phyloP scores from a whole-genome alignment of 2,329 filamentous ascomycete species.

The Escovopsis sp. region DNA sequence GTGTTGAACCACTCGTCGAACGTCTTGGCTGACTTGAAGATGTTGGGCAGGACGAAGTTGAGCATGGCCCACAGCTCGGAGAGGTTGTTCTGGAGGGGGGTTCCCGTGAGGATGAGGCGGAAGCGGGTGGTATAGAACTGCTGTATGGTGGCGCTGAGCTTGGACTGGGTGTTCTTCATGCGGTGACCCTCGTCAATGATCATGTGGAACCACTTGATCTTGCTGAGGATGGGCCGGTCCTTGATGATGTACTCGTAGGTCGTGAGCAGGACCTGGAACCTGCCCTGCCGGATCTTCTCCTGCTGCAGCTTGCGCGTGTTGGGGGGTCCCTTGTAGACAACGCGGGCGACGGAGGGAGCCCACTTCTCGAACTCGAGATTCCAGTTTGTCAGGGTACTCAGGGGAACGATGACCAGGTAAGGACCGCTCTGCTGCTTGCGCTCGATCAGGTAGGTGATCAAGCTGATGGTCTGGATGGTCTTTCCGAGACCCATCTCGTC shows the following conservation, averaged over 20 bases:
- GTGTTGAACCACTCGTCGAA: conserved; percentile 99
- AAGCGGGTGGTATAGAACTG: conserved; percentile 92
- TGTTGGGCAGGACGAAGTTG: conserved; percentile 94
- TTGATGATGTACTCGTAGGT: conserved; percentile 99
- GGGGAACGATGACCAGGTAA: conserved; percentile 89
- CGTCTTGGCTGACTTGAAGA: conserved; percentile 97
- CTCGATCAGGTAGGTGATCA: conserved; percentile 95
- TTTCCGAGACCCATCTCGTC: conserved; percentile 99
- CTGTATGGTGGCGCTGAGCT: conserved; percentile 86
- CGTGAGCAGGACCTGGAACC: conserved; percentile 91
- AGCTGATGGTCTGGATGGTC: conserved; percentile 95
- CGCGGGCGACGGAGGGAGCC: conserved; percentile 72
- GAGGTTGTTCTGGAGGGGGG: conserved; percentile 91
- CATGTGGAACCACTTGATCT: conserved; percentile 99
- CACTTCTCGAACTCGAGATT: conserved; percentile 98
- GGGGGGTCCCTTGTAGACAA: conserved; percentile 96
- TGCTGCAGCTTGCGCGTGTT: conserved; percentile 78
- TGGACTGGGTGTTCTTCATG: conserved; percentile 98
- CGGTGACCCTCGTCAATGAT: conserved; percentile 98
- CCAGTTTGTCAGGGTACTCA: conserved; percentile 98
- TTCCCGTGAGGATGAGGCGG: conserved; percentile 93
- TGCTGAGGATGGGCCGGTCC: conserved; percentile 84
- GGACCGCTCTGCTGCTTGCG: conserved; percentile 84
- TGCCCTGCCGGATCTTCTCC: conserved; percentile 82
- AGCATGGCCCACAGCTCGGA: conserved; percentile 94